Conservation (phyloP, 371 early-diverging fungal species). For the Apophysomyces elegans region DNA sequence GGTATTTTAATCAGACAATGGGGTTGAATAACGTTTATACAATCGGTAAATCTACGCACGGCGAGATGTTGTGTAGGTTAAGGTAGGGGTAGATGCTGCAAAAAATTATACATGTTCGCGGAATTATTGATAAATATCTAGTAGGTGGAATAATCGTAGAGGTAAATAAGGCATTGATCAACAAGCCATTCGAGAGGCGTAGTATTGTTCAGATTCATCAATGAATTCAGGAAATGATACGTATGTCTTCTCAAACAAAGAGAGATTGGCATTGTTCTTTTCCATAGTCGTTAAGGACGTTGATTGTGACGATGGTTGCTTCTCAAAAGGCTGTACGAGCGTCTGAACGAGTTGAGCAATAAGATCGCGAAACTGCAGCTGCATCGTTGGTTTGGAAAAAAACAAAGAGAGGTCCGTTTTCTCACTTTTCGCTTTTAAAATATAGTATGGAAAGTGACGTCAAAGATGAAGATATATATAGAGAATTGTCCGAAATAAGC, state of each 20-base stretch:
- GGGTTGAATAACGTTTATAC: too few species aligned
- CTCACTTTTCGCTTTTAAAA: neutral
- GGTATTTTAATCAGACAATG: too few species aligned
- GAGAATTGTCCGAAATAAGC: too few species aligned
- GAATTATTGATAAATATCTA: neutral
- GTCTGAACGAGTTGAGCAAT: conserved; percentile 9
- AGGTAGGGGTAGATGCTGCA: neutral
- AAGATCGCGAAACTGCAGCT: conserved; percentile 8
- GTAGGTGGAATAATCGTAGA: neutral
- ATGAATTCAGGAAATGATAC: conserved; percentile 30
- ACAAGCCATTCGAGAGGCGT: conserved; percentile 13
- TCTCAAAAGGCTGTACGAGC: conserved; percentile 8
- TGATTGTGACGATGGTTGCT: conserved; percentile 7
- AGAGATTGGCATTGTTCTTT: conserved; percentile 13
- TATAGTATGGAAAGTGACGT: too few species aligned
- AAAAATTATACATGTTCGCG: conserved; percentile 6
- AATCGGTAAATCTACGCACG: too few species aligned
- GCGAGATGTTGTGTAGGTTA: too few species aligned
- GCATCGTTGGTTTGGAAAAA: conserved; percentile 6
- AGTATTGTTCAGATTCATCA: conserved; percentile 7
- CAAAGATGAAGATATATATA: too few species aligned
- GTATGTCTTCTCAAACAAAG: conserved; percentile 31
- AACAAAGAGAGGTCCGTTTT: neutral
- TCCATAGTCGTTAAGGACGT: neutral
- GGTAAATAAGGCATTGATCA: neutral